Evolutionary conservation across 2,329 filamentous ascomycete species (phyloP), one percentile per base, ranked within the genome.

Genomic region (Beauveria scarabaeidicola): DNA sequence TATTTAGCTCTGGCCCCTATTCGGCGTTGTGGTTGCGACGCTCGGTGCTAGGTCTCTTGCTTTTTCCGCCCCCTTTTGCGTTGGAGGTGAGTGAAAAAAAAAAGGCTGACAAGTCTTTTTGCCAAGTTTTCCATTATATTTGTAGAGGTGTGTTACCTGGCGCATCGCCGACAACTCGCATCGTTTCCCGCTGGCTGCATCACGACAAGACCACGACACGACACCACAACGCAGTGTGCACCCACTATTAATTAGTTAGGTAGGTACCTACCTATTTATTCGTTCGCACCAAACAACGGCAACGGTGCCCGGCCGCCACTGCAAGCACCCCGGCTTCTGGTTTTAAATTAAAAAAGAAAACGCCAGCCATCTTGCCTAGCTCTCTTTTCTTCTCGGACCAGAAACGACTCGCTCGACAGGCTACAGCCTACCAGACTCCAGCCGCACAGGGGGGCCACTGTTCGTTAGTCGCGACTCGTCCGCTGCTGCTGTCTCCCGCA

Each of bases 271-370:
- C n/a, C n/a, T 32, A 15, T 17, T 48, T 27, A 17, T 15, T 17
- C n/a, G n/a, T 10, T 44, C 41, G 17, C 43, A 21, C 25, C 46
- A 19, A 21, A 25, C 25, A 48, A n/a, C 36, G 21, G 21, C 36
- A 32, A 51, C 48, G 48, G 51, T 53, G 51, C 36, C 51, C 19
- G 51, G 48, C 48, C 48, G 17, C 21, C 36, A 43, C 32, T 38
- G 21, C 15, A 32, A 32, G 51, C 21, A 53, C 51, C 51, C 51
- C 51, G 51, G 51, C 23, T 19, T 40, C 51, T 10, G 29, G 51
- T 53, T 53, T 53, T n/a, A n/a, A 53, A 53, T 53, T 53, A 48
- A 48, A 19, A 19, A 44, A 21, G 10, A 51, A 32, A 52, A 38
- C 32, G 29, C 50, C 50, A 40, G 32, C 15, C 46, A 17, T 29